These are phyloP conservation scores for Colletotrichum sp. DNA, from an alignment of 2,329 filamentous ascomycete genomes.

Conservation along the genomic window DNA sequence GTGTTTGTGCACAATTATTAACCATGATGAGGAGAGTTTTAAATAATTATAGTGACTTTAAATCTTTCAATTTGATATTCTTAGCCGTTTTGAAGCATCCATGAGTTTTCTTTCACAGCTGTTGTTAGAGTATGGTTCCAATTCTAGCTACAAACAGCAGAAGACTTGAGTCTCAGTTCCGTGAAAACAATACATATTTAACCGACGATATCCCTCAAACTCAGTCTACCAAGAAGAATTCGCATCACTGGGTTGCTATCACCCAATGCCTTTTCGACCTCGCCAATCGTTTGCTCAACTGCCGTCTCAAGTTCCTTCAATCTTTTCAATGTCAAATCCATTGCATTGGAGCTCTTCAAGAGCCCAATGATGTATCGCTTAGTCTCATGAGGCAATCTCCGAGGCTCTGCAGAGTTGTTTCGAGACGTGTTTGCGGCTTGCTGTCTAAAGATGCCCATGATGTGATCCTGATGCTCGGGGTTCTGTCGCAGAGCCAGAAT, in stretches of 20 bases:
- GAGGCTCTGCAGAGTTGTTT: background rate
- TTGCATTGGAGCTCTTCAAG: background rate
- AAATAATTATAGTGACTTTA: background rate
- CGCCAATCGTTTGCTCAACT: background rate
- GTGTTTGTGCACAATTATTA: background rate
- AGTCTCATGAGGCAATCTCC: background rate
- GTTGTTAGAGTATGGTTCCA: background rate
- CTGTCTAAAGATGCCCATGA: background rate
- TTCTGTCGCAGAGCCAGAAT: conserved; percentile 19
- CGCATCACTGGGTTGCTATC: background rate
- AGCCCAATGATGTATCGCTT: background rate
- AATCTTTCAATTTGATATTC: background rate
- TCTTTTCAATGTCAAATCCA: background rate
- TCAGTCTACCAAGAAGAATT: background rate
- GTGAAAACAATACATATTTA: background rate
- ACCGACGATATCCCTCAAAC: background rate
- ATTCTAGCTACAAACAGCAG: background rate
- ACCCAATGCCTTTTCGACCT: background rate
- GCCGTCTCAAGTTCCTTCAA: background rate
- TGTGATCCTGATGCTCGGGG: background rate
- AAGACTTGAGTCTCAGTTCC: background rate
- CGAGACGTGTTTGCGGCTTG: background rate
- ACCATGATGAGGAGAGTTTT: background rate
- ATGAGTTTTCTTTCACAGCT: no score
- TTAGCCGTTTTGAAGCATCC: background rate